Evolutionary conservation across 805 yeast species (phyloP).

Genomic region (Nakazawaea ambrosiae): DNA sequence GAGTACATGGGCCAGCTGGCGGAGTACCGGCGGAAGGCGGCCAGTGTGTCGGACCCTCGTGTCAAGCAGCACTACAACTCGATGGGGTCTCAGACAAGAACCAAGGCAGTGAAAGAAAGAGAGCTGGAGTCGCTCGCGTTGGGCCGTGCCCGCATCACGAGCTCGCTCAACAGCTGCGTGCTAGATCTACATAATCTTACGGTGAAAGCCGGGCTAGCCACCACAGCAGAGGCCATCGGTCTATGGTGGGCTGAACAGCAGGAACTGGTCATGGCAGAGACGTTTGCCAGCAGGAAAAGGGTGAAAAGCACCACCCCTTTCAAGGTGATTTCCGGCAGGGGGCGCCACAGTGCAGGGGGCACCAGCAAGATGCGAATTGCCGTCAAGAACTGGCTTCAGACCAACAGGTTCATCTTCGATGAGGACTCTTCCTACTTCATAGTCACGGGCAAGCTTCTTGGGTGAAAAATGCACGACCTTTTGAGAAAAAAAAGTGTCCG

Average conservation of each 20-base stretch:
- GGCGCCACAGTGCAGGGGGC: constrained; percentile 60
- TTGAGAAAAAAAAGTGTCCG: not conserved
- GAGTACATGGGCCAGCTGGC: too few species aligned
- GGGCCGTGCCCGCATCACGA: constrained; percentile 6
- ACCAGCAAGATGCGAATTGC: constrained; percentile 37
- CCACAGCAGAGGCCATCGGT: constrained; percentile 28
- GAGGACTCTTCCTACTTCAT: constrained; percentile 39
- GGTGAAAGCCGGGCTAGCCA: constrained; percentile 38
- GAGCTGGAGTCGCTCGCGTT: constrained; percentile 12
- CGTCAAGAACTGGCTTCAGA: constrained; percentile 32
- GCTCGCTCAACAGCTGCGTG: not conserved
- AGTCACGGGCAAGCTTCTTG: constrained; percentile 32
- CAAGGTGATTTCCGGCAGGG: constrained; percentile 58
- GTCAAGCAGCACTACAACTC: not conserved
- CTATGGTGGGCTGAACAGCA: constrained; percentile 52
- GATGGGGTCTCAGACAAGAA: not conserved
- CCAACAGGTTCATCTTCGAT: constrained; percentile 32
- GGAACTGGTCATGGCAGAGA: constrained; percentile 32
- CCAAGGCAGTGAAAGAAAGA: constrained; percentile 4
- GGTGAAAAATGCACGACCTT: constrained; percentile 5
- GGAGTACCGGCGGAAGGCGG: too few species aligned
- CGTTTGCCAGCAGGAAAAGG: not conserved
- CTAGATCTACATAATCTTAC: constrained; percentile 55
- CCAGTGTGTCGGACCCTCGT: not conserved
- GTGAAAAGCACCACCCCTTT: constrained; percentile 36